These are phyloP conservation scores for Dispira simplex DNA, from an alignment of 192 early-diverging fungal genomes.

Conservation along the genomic window DNA sequence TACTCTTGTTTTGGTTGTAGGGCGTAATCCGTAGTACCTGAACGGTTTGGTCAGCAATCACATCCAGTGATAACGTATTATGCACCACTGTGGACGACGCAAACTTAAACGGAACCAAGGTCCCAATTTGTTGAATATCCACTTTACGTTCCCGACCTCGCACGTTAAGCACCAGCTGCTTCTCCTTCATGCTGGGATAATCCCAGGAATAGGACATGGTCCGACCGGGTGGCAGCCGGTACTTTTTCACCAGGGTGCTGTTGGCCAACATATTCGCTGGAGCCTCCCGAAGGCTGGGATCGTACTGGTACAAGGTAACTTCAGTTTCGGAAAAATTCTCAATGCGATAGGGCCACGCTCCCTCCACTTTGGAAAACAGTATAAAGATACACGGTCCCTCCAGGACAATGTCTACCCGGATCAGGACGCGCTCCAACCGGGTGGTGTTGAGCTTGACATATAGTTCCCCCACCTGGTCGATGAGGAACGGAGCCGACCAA, in stretches of 20 bases:
- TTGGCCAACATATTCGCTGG: background rate
- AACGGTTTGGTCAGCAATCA: constrained; percentile 47
- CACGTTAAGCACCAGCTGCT: constrained; percentile 56
- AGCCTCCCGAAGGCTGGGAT: constrained; percentile 16
- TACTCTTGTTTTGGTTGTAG: constrained; percentile 44
- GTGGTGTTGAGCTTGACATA: constrained; percentile 61
- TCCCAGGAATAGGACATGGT: constrained; percentile 84
- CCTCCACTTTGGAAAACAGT: constrained; percentile 53
- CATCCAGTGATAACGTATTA: constrained; percentile 49
- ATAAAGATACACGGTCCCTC: constrained; percentile 88
- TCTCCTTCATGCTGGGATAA: constrained; percentile 51
- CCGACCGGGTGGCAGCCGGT: constrained; percentile 26
- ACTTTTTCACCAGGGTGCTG: constrained; percentile 11
- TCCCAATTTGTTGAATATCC: constrained; percentile 82
- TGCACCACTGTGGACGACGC: constrained; percentile 18
- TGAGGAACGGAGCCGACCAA: constrained; percentile 78
- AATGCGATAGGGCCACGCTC: constrained; percentile 80
- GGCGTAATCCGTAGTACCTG: constrained; percentile 52
- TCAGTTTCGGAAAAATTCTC: constrained; percentile 58
- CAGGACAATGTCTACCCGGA: constrained; percentile 68
- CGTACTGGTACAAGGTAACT: constrained; percentile 61
- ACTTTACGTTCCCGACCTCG: constrained; percentile 64
- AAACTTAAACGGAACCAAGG: constrained; percentile 70
- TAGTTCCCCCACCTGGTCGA: constrained; percentile 73
- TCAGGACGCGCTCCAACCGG: constrained; percentile 42